A percentile compares a stretch with the other conserved stretches of the same genome.
phyloP scores from a whole-genome alignment of 257 asterid genomes.

The Solanum okadae region DNA sequence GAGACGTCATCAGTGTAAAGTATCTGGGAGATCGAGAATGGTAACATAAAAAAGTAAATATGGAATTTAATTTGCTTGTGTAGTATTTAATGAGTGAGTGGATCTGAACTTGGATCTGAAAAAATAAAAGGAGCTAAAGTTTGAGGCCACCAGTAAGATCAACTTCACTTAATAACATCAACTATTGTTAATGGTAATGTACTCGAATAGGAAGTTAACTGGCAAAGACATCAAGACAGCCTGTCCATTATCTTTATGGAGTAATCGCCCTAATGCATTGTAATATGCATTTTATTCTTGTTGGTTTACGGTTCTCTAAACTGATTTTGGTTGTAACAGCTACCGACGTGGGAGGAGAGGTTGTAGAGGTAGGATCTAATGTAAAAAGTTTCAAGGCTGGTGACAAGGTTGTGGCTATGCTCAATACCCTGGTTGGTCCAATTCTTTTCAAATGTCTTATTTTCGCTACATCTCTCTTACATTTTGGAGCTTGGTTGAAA shows the following conservation, averaged over 20 bases:
- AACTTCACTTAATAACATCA: background rate
- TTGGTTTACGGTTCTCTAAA: background rate
- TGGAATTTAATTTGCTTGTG: background rate
- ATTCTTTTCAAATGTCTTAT: background rate
- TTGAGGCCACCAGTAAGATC: background rate
- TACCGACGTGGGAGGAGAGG: slow-evolving; percentile 59
- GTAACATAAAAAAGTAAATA: background rate
- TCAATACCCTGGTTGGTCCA: slow-evolving; percentile 24
- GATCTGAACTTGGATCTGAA: background rate
- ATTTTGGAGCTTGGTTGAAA: background rate
- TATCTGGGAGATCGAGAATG: background rate
- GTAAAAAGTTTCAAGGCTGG: slow-evolving; percentile 43
- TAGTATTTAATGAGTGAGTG: background rate
- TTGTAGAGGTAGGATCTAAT: slow-evolving; percentile 40
- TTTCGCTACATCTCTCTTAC: background rate
- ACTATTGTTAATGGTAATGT: background rate
- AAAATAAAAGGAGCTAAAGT: background rate
- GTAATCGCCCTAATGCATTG: background rate
- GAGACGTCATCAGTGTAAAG: background rate
- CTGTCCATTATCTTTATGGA: background rate
- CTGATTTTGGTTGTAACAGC: slow-evolving; percentile 21
- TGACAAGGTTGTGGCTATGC: slow-evolving; percentile 48
- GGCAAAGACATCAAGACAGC: background rate
- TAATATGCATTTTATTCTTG: background rate
- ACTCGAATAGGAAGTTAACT: background rate